A percentile compares a stretch with the other conserved stretches of the same genome.
Evolutionary conservation across 805 yeast genomes (phyloP).

Genomic region (Candida coquimbonensis): DNA sequence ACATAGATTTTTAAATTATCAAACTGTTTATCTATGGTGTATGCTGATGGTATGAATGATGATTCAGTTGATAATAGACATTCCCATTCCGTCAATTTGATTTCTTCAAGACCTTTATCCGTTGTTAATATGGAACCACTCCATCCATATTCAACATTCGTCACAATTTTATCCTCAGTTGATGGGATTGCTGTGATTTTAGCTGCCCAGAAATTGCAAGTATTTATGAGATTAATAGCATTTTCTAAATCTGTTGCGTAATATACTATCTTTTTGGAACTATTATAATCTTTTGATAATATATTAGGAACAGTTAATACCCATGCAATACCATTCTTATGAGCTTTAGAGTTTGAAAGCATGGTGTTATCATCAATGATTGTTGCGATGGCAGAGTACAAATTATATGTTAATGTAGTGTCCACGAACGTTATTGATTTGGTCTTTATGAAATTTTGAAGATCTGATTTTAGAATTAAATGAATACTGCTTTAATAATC

Average conservation of each 20-base stretch:
- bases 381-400: constrained; percentile 21
- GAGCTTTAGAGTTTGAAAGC: constrained; percentile 15
- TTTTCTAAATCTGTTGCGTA: constrained; percentile 34
- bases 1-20: constrained; percentile 33
- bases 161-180: constrained; percentile 59
- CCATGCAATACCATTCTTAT: constrained; percentile 21
- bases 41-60: constrained; percentile 24
- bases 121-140: constrained; percentile 19
- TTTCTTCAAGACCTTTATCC: constrained; percentile 19
- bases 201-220: constrained; percentile 89
- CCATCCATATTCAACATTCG: constrained; percentile 82
- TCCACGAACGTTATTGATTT: constrained; percentile 16
- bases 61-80: constrained; percentile 23
- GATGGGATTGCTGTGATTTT: constrained; percentile 74
- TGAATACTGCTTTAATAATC: constrained; percentile 40
- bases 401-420: constrained; percentile 17
- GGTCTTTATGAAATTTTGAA: constrained; percentile 16
- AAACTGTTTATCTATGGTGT: constrained; percentile 32
- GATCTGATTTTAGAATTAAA: constrained; percentile 24
- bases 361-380: constrained; percentile 15
- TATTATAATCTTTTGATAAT: constrained; percentile 12
- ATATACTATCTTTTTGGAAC: constrained; percentile 18
- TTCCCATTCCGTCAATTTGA: constrained; percentile 19
- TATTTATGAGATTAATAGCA: constrained; percentile 63
- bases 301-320: constrained; percentile 19